A percentile compares a stretch with the other conserved stretches of the same genome.
phyloP scores from a whole-genome alignment of 495 filamentous ascomycete genomes.

The Neurospora sp. region DNA sequence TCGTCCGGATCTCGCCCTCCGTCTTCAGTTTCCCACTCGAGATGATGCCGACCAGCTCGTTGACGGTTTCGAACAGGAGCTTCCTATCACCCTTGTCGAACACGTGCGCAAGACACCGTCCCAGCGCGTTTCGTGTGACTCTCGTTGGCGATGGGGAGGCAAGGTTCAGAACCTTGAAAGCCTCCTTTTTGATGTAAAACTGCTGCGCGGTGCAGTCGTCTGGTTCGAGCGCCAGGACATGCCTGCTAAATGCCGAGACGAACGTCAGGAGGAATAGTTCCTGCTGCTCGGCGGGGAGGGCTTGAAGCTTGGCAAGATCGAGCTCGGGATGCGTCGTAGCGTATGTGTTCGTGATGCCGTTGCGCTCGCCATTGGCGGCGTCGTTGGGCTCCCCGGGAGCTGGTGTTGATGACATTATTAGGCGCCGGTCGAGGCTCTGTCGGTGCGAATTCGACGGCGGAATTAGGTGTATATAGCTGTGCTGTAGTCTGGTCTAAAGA shows the following conservation, averaged over 20 bases:
- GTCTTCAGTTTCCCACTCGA: constrained; percentile 71
- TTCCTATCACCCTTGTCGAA: constrained; percentile 85
- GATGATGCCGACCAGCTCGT: constrained; percentile 69
- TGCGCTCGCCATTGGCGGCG: constrained; percentile 12
- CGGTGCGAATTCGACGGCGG: not conserved
- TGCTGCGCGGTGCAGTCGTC: constrained; percentile 81
- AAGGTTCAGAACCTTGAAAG: constrained; percentile 86
- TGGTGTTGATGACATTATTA: constrained; percentile 8
- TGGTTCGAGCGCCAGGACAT: constrained; percentile 61
- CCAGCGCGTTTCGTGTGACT: constrained; percentile 81
- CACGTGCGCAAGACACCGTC: constrained; percentile 71
- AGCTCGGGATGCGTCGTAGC: constrained; percentile 51
- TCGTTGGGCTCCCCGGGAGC: constrained; percentile 14
- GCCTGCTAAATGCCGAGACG: constrained; percentile 68
- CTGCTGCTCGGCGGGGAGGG: constrained; percentile 89
- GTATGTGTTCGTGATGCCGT: constrained; percentile 11
- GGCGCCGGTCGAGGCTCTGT: not conserved
- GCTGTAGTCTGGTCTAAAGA: not conserved
- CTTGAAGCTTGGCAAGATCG: constrained; percentile 77
- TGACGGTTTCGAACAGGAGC: constrained; percentile 85
- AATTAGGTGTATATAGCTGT: not conserved
- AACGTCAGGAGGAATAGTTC: constrained; percentile 89
- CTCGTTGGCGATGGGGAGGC: constrained; percentile 73
- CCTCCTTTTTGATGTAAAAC: constrained; percentile 76
- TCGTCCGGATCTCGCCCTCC: constrained; percentile 49